These are phyloP conservation scores for Pseudogymnoascus sp. DNA, from an alignment of 2,329 filamentous ascomycete species.

Conservation along the genomic window DNA sequence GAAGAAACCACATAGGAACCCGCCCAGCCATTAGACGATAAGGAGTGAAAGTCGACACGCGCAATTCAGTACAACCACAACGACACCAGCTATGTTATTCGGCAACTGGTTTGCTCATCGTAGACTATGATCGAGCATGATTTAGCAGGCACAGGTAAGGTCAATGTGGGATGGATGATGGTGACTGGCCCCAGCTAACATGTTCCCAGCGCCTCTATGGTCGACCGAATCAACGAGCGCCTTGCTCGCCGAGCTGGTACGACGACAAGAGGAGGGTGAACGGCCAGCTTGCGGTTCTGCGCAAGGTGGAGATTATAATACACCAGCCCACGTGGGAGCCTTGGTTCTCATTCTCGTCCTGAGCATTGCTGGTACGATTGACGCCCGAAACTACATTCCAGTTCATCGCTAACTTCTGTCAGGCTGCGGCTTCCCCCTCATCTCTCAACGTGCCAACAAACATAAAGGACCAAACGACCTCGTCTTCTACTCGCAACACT, in stretches of 20 bases:
- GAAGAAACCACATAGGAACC: background rate
- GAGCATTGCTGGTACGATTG: constrained; percentile 40
- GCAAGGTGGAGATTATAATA: constrained; percentile 44
- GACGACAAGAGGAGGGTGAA: constrained; percentile 36
- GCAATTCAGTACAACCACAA: background rate
- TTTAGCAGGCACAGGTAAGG: constrained; percentile 8
- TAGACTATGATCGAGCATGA: constrained; percentile 10
- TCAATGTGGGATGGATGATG: background rate
- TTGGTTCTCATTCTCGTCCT: constrained; percentile 48
- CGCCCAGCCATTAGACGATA: background rate
- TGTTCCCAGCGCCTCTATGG: constrained; percentile 19
- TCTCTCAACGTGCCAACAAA: constrained; percentile 27
- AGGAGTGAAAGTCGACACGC: background rate
- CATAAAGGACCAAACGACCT: constrained; percentile 21
- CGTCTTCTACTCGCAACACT: constrained; percentile 57
- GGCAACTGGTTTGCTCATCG: background rate
- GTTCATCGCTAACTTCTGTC: constrained; percentile 10
- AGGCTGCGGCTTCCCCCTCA: constrained; percentile 30
- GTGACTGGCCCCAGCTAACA: constrained; percentile 11
- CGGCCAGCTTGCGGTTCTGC: constrained; percentile 48
- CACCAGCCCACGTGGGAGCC: constrained; percentile 49
- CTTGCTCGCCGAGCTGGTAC: constrained; percentile 42
- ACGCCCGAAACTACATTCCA: background rate
- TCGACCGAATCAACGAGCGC: constrained; percentile 26
- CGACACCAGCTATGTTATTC: background rate